Evolutionary conservation across 2,329 filamentous ascomycete species (phyloP), one percentile per base, ranked within the genome.

Genomic region (Fusarium abutilonis): DNA sequence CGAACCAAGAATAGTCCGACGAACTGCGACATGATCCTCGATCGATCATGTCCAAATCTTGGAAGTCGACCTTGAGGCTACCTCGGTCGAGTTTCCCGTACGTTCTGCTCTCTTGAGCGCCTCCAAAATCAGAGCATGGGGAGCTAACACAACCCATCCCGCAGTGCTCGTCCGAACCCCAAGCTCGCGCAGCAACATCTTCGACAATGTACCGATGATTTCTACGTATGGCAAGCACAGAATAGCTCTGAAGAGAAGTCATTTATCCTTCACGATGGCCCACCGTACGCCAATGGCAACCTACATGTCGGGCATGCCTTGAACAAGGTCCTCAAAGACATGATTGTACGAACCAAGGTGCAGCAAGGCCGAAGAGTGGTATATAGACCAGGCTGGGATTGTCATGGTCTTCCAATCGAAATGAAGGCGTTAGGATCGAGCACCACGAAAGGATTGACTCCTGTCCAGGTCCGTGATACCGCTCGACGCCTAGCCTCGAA

Each of bases 271-370:
- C 95, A 98, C 73, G 95, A 99, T 86, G 95, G 95, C 1, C 95
- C 95, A 0, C 95, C 95, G 0, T 99, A 98, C 75, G 95, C 95
- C 63, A 99, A 99, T 78, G 95, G 95, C 13, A 85, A 84, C 40
- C 84, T 99, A 9, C 95, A 99, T 72, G 87, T 96, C 59, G 95
- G 95, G 3, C 95, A 99, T 80, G 93, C 95, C 32, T 80, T 99
- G 73, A 99, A 99, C 78, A 99, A 99, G 79, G 89, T 98, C 68
- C 82, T 97, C 57, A 99, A 99, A 80, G 95, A 99, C 77, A 91
- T 98, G 71, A 91, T 96, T 60, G 83, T 93, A 68, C 86, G 95
- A 36, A 87, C 89, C 60, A 88, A 97, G 78, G 80, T 98, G 58
- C 87, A 91, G 59, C 84, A 89, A 72, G 95, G 83, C 68, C 70